Evolutionary conservation across 1,284 basidiomycete genomes (phyloP), one percentile per base, ranked within the genome.

Genomic region (Ganoderma leucocontextum): DNA sequence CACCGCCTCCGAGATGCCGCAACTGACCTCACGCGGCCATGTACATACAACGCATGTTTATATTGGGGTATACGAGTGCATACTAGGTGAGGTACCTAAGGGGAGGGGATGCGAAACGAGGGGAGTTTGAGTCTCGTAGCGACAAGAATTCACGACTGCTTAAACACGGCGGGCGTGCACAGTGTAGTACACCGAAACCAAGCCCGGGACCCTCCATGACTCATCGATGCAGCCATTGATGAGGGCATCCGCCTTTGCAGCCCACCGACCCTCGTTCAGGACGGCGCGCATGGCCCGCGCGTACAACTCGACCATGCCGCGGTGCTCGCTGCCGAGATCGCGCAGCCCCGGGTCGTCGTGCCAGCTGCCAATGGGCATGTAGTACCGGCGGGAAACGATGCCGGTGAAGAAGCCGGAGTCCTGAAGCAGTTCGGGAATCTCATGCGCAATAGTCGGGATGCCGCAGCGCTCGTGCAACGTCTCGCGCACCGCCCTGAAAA

Each of bases 291-390:
- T 71, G 39, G 81, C 81, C 19, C 80, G 75, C 19, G 83, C 79
- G 69, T 85, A 83, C 44, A 79, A 66, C 38, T 65, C 66, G 58
- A 80, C 74, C 39, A 74, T 74, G 17, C 71, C 76, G 36, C 79
- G 77, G 72, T 80, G 81, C 7, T 74, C 77, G 41, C 67, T 75
- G 0, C 87, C 88, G 1, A 87, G 68, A 4, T 69, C 62, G 61
- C 68, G 75, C 71, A 79, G 71, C 57, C 70, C 75, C n/a, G 77
- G 65, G 60, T 82, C 78, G 0, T 52, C 52, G 65, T 78, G 80
- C 86, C 86, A 88, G 12, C 80, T 76, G 1, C 87, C 87, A 39
- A 89, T 79, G 17, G 88, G 88, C 66, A 89, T 80, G 69, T 75
- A 72, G 70, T 80, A 75, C 12, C 73, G 72, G 57, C 73, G 72